Conservation (phyloP, 2,329 filamentous ascomycete species). For the Davidsoniella virescens region DNA sequence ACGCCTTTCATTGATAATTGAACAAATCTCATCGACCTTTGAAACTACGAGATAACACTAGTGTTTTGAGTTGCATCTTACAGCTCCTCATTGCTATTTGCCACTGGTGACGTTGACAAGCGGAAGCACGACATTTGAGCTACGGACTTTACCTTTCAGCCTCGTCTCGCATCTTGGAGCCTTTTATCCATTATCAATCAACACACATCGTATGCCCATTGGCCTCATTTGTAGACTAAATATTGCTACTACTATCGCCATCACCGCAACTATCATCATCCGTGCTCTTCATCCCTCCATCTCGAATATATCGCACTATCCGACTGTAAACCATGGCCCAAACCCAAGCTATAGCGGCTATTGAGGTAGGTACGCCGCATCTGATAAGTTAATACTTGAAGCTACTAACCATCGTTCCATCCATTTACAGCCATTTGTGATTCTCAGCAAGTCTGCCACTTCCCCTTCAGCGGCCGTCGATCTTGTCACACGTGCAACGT, state of each 20-base stretch:
- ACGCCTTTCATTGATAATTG: too few species aligned
- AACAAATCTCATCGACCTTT: too few species aligned
- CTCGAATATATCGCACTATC: neutral
- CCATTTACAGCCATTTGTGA: constrained; percentile 63
- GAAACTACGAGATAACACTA: too few species aligned
- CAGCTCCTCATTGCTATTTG: too few species aligned
- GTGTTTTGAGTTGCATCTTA: too few species aligned
- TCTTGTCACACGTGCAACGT: constrained; percentile 73
- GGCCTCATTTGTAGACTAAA: too few species aligned
- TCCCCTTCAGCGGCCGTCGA: constrained; percentile 74
- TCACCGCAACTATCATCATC: too few species aligned
- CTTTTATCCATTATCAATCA: too few species aligned
- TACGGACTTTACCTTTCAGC: neutral
- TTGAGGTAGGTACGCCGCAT: constrained; percentile 33
- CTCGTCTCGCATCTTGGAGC: too few species aligned
- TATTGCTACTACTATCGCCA: too few species aligned
- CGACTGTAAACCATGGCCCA: constrained; percentile 46
- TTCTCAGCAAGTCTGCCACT: constrained; percentile 70
- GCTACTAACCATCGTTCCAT: neutral
- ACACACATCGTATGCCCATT: too few species aligned
- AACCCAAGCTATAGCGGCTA: constrained; percentile 46
- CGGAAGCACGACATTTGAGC: neutral
- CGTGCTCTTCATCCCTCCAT: too few species aligned
- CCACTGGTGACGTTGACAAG: constrained; percentile 1
- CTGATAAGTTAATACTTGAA: neutral